Percentiles rank a stretch among this genome's conserved stretches.
phyloP scores from a whole-genome alignment of 345 rosid genomes.

The Crucihimalaya himalaica region DNA sequence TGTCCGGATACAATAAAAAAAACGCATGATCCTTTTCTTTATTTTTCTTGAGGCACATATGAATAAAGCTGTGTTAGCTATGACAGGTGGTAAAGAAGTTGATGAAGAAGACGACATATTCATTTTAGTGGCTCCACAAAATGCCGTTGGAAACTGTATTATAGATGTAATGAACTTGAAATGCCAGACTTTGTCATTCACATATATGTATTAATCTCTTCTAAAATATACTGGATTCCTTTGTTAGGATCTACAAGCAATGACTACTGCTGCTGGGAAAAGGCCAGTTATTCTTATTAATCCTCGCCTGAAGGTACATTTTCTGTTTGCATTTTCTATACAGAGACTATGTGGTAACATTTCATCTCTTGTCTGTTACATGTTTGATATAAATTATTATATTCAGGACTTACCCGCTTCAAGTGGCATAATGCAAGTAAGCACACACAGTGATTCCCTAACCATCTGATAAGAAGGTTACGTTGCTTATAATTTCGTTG shows the following conservation, averaged over 20 bases:
- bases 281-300: slow-evolving; percentile 88
- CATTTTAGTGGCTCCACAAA: slow-evolving; percentile 93
- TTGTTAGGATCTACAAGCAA: slow-evolving; percentile 78
- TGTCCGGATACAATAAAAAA: neutral
- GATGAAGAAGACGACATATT: slow-evolving; percentile 85
- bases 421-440: slow-evolving; percentile 97
- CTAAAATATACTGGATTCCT: neutral
- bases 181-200: neutral
- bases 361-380: slow-evolving; percentile 8
- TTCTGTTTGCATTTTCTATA: neutral
- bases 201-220: neutral
- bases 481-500: slow-evolving; percentile 10
- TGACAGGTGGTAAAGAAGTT: slow-evolving; percentile 80
- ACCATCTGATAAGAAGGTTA: slow-evolving; percentile 14
- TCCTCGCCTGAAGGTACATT: slow-evolving; percentile 77
- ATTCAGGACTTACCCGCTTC: slow-evolving; percentile 86
- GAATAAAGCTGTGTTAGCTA: neutral
- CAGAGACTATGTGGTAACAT: slow-evolving; percentile 1
- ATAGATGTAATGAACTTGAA: slow-evolving; percentile 63
- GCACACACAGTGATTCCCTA: slow-evolving; percentile 29
- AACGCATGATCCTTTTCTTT: neutral
- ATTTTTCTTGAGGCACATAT: slow-evolving; percentile 10
- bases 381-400: slow-evolving; percentile 4
- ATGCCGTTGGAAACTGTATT: slow-evolving; percentile 94
- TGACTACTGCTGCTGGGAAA: slow-evolving; percentile 89